These are phyloP conservation scores for Colletotrichum lindemuthianum DNA, from an alignment of 2,329 filamentous ascomycete species.

Conservation along the genomic window DNA sequence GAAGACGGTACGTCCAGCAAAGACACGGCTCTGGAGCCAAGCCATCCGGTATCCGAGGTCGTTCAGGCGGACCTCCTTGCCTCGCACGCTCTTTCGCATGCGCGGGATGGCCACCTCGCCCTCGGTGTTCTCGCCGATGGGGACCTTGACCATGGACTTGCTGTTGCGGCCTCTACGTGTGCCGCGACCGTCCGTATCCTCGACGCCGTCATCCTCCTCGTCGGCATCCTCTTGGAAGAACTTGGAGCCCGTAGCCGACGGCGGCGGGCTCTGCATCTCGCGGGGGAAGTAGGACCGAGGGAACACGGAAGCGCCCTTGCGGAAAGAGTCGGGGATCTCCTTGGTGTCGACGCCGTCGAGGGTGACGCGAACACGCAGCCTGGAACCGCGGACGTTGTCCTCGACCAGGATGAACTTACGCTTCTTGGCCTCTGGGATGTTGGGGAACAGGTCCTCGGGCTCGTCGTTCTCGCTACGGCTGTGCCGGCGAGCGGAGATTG, in stretches of 20 bases:
- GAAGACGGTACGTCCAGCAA: slow-evolving; percentile 86
- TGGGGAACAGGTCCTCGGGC: slow-evolving; percentile 81
- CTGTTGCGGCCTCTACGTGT: slow-evolving; percentile 47
- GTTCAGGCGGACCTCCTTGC: slow-evolving; percentile 90
- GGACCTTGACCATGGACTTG: slow-evolving; percentile 67
- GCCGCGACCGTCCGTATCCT: slow-evolving; percentile 60
- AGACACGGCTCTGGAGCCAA: slow-evolving; percentile 94
- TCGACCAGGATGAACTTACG: slow-evolving; percentile 98
- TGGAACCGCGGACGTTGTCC: slow-evolving; percentile 81
- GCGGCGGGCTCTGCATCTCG: slow-evolving; percentile 89
- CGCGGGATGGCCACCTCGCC: slow-evolving; percentile 79
- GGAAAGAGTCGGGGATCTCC: slow-evolving; percentile 95
- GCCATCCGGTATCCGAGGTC: slow-evolving; percentile 95
- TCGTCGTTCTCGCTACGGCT: slow-evolving; percentile 63
- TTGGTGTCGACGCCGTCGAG: slow-evolving; percentile 94
- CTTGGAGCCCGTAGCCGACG: slow-evolving; percentile 76
- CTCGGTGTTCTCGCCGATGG: slow-evolving; percentile 75
- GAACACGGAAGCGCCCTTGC: slow-evolving; percentile 88
- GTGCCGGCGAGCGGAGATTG: slow-evolving; percentile 49
- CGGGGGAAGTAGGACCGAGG: slow-evolving; percentile 92
- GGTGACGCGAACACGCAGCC: slow-evolving; percentile 89
- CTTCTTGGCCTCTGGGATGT: slow-evolving; percentile 88
- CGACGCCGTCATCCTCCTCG: slow-evolving; percentile 66
- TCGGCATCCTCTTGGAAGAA: slow-evolving; percentile 77
- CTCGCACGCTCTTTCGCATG: slow-evolving; percentile 74